Base-by-base conservation (phyloP, 768 basidiomycete species). In the Naganishia vaughanmartiniae region DNA sequence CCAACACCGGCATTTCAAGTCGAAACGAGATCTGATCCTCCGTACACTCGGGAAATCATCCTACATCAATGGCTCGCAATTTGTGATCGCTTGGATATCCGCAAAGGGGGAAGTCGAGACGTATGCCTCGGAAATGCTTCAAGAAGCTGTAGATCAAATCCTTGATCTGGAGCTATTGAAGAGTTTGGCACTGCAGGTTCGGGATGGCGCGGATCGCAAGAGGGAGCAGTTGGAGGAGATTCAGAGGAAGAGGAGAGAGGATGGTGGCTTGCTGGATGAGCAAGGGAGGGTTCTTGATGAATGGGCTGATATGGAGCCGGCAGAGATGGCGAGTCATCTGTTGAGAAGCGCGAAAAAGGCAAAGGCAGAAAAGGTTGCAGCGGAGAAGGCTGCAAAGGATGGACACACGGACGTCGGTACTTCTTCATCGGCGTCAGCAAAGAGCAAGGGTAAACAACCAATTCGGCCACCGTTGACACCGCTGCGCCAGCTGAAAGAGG, bases 1-100 rank as follows among this genome's bases (percentile, higher is more conserved):
- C 33, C 81, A 81, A 71, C 81, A 80, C 42, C 73, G 81, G 33
- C 81, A 82, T 70, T 82, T 77, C 77, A 81, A 81, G 66, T 76
- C 79, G 54, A 82, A 80, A 65, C 78, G 81, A 46, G 78, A 79
- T 53, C 67, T 78, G 36, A 82, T 83, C 73, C 78, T 83, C 4
- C 78, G 81, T 21, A 72, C 76, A 0, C 79, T 83, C 33, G 83
- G 83, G 45, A 78, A 79, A 67, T 74, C 79, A 17, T 77, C 80
- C 1, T 79, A 80, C 71, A 79, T 81, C 75, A 83, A 82, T 67
- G 82, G 81, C 24, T 77, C 76, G 14, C 82, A 83, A 39, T 83
- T 82, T 73, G 81, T 81, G 55, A 77, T 83, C 54, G 71, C 81
- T 30, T 81, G 78, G 76, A 79, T 83, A 72, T 79, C 76, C 12